Evolutionary conservation across 805 yeast genomes (phyloP).

Genomic region (Cyberlindnera xylosilytica): DNA sequence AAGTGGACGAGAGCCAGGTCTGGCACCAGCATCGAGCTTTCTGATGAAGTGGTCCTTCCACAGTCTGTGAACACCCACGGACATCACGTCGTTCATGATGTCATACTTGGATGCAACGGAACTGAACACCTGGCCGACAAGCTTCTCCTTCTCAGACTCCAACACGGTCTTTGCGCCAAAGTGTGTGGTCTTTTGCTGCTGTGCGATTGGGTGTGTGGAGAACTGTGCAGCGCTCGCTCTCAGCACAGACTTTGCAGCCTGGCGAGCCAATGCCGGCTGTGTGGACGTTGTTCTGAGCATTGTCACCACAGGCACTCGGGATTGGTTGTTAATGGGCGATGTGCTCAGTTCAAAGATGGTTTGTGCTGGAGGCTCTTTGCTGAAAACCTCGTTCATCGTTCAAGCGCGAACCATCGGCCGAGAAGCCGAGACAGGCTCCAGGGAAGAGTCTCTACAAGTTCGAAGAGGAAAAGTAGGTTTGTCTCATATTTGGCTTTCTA

Average conservation of each 20-base stretch:
- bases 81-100: slow-evolving; percentile 97
- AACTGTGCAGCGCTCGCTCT: slow-evolving; percentile 2
- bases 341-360: too few relatives aligned
- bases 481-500: too few relatives aligned
- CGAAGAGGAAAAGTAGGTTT: too few relatives aligned
- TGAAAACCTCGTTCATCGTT: too few relatives aligned
- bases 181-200: slow-evolving; percentile 63
- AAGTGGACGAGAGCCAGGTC: slow-evolving; percentile 83
- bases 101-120: slow-evolving; percentile 94
- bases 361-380: too few relatives aligned
- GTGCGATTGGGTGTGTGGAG: slow-evolving; percentile 4
- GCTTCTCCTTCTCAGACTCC: slow-evolving; percentile 72
- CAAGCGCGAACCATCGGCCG: too few relatives aligned
- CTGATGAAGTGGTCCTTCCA: slow-evolving; percentile 93
- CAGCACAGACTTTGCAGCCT: background rate
- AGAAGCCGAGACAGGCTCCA: too few relatives aligned
- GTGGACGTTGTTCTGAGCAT: background rate
- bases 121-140: slow-evolving; percentile 85
- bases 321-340: too few relatives aligned
- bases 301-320: background rate
- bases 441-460: too few relatives aligned
- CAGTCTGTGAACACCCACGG: slow-evolving; percentile 87
- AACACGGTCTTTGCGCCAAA: slow-evolving; percentile 87
- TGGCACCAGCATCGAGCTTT: slow-evolving; percentile 86
- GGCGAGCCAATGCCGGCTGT: background rate